These are phyloP conservation scores for Trichosporon sp. DNA, from an alignment of 1,284 basidiomycete species.

Conservation along the genomic window DNA sequence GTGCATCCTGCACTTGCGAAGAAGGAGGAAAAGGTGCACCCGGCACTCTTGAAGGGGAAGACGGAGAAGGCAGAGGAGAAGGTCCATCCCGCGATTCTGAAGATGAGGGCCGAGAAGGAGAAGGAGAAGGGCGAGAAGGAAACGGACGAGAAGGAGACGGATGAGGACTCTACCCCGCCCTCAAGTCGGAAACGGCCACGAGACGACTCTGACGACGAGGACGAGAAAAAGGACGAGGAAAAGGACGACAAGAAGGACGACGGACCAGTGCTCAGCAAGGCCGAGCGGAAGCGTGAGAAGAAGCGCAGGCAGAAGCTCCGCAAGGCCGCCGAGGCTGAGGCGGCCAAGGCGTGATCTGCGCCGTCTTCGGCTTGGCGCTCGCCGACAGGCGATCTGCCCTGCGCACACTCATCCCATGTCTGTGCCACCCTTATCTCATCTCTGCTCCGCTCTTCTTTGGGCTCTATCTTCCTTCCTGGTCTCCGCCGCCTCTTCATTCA, in stretches of 20 bases:
- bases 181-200: conserved; percentile 4
- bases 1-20: conserved; percentile 24
- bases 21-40: conserved; percentile 20
- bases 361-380: not conserved
- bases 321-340: conserved; percentile 18
- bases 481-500: not conserved
- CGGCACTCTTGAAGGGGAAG: not conserved
- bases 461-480: not conserved
- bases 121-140: not conserved
- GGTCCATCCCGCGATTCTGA: not conserved
- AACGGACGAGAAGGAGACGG: not conserved
- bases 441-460: not conserved
- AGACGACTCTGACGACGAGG: conserved; percentile 3
- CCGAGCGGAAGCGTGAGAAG: conserved; percentile 22
- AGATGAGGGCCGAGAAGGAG: not conserved
- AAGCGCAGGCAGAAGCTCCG: conserved; percentile 12
- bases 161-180: not conserved
- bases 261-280: conserved; percentile 15
- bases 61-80: not conserved
- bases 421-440: not conserved
- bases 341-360: not conserved
- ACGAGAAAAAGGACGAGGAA: not conserved
- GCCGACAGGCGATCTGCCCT: not conserved
- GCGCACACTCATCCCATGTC: not conserved
- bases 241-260: conserved; percentile 5